Conservation (phyloP, 805 yeast genomes). For the Candida nitratophila region DNA sequence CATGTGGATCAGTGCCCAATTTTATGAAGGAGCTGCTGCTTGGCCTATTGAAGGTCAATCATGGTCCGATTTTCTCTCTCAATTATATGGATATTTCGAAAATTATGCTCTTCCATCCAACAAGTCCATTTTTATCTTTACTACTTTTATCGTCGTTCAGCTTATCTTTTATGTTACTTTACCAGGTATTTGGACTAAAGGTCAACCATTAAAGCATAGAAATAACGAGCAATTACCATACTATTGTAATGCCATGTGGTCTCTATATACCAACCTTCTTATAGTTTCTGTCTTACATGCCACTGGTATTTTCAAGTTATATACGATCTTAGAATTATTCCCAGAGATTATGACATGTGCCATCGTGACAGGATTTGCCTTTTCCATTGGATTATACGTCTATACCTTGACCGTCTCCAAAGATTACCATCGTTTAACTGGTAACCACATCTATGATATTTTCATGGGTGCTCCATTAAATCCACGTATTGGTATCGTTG, state of each 20-base stretch:
- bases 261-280: conserved; percentile 65
- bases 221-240: conserved; percentile 79
- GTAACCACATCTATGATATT: conserved; percentile 81
- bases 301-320: conserved; percentile 66
- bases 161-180: conserved; percentile 68
- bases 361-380: conserved; percentile 66
- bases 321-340: conserved; percentile 70
- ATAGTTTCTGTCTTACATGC: conserved; percentile 59
- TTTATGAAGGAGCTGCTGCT: conserved; percentile 69
- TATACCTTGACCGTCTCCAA: conserved; percentile 57
- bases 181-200: conserved; percentile 94
- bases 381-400: conserved; percentile 64
- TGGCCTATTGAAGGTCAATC: conserved; percentile 53
- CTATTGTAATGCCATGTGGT: conserved; percentile 85
- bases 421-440: conserved; percentile 88
- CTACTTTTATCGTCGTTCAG: conserved; percentile 63
- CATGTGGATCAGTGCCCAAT: conserved; percentile 88
- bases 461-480: conserved; percentile 98
- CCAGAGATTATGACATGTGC: conserved; percentile 94
- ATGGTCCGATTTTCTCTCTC: conserved; percentile 41
- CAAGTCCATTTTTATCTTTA: conserved; percentile 64
- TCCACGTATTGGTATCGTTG: conserved; percentile 90
- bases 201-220: conserved; percentile 84
- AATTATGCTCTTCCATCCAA: conserved; percentile 53
- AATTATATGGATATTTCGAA: conserved; percentile 36